Conservation (phyloP, 768 basidiomycete genomes). For the Bullera alba region DNA sequence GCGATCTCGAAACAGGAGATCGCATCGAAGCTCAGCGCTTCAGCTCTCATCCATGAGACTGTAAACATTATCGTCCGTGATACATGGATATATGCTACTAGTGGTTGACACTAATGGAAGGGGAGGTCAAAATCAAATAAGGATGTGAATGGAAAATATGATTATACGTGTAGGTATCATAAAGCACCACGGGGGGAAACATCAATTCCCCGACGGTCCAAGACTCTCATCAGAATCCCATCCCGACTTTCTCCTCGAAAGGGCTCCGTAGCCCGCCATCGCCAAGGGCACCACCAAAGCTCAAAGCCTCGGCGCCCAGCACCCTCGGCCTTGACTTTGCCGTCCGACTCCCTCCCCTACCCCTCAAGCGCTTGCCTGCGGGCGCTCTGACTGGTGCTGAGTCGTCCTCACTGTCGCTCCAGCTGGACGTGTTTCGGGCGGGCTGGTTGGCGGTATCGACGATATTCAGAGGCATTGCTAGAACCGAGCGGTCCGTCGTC, state of each 20-base stretch:
- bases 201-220: neutral
- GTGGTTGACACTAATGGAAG: neutral
- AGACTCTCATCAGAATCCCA: neutral
- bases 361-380: too few relatives aligned
- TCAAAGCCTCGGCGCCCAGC: neutral
- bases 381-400: neutral
- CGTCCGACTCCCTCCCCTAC: neutral
- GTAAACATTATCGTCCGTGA: neutral
- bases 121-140: neutral
- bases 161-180: neutral
- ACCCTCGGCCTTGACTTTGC: neutral
- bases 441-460: neutral
- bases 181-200: neutral
- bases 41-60: too few relatives aligned
- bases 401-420: slow-evolving; percentile 26
- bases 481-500: slow-evolving; percentile 8
- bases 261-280: neutral
- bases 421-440: slow-evolving; percentile 4
- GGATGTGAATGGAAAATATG: neutral
- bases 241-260: neutral
- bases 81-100: neutral
- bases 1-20: too few relatives aligned
- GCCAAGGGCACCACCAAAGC: neutral
- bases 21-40: too few relatives aligned
- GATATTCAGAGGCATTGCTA: slow-evolving; percentile 7